Evolutionary conservation across 225 moss, liverwort and hornwort genomes (phyloP).

Genomic region (Neckera pumila): DNA sequence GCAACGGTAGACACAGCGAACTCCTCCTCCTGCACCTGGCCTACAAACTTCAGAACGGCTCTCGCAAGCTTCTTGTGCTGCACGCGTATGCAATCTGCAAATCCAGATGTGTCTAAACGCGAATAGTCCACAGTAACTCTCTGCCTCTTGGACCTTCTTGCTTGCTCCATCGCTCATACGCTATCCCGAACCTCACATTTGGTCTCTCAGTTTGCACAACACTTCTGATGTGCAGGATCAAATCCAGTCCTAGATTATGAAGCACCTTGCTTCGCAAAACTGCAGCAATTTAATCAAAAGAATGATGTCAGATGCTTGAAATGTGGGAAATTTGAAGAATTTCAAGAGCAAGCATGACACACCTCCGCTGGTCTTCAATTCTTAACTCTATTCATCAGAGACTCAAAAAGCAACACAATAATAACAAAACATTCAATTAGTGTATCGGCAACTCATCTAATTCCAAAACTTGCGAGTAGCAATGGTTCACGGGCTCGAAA

Average conservation of each 20-base stretch:
- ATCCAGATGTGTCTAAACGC: slow-evolving; percentile 48
- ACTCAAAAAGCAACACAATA: not conserved
- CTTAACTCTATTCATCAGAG: not conserved
- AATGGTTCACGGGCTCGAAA: not conserved
- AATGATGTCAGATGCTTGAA: not conserved
- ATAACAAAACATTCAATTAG: not conserved
- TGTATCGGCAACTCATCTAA: not conserved
- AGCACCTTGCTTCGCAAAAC: not conserved
- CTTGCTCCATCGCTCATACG: slow-evolving; percentile 30
- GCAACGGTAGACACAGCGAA: slow-evolving; percentile 19
- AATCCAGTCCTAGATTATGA: not conserved
- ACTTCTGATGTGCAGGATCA: not conserved
- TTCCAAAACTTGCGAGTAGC: not conserved
- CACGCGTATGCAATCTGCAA: slow-evolving; percentile 53
- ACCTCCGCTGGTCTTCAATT: not conserved
- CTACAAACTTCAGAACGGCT: slow-evolving; percentile 52
- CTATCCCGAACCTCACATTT: slow-evolving; percentile 3
- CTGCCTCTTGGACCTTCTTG: slow-evolving; percentile 58
- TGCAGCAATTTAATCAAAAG: not conserved
- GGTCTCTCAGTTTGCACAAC: not conserved
- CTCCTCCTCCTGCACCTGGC: slow-evolving; percentile 21
- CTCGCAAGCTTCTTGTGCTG: slow-evolving; percentile 60
- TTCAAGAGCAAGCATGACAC: not conserved
- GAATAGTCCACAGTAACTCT: slow-evolving; percentile 63
- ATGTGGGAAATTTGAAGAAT: not conserved